A percentile compares a stretch with the other conserved stretches of the same genome.
phyloP scores from a whole-genome alignment of 108 stramenopile genomes.

The Nitzschia sp. region DNA sequence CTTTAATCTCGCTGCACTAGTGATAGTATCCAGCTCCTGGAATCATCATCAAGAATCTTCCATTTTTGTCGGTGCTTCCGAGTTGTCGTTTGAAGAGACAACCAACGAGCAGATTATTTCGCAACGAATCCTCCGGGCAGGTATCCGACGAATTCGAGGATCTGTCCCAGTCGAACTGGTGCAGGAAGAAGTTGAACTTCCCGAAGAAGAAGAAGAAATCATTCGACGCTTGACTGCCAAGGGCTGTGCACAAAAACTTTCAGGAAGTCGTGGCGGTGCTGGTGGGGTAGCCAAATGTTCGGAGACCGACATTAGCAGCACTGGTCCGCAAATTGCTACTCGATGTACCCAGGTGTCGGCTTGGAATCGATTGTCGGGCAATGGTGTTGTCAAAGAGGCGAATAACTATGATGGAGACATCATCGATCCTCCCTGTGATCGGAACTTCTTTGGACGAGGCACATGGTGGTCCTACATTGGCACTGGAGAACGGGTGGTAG shows the following conservation, averaged over 20 bases:
- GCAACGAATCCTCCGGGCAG: too few relatives aligned
- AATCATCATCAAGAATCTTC: too few relatives aligned
- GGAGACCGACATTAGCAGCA: neutral
- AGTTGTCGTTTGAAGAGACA: too few relatives aligned
- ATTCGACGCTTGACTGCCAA: neutral
- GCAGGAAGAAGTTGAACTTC: neutral
- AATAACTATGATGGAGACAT: neutral
- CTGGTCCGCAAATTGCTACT: neutral
- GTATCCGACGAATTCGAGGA: too few relatives aligned
- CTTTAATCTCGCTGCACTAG: too few relatives aligned
- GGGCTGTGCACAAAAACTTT: neutral
- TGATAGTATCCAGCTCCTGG: too few relatives aligned
- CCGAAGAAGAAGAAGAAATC: neutral
- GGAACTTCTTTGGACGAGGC: neutral
- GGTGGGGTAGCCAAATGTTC: neutral
- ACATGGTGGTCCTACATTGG: neutral
- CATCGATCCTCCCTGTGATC: neutral
- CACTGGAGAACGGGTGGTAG: neutral
- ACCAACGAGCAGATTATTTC: too few relatives aligned
- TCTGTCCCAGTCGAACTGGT: too few relatives aligned
- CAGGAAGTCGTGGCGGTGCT: neutral
- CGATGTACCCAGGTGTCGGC: neutral
- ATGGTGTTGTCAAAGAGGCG: neutral
- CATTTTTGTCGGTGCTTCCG: too few relatives aligned
- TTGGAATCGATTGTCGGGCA: neutral